Base-by-base conservation (phyloP, 2,329 filamentous ascomycete genomes). In the Diaporthe vaccinii region DNA sequence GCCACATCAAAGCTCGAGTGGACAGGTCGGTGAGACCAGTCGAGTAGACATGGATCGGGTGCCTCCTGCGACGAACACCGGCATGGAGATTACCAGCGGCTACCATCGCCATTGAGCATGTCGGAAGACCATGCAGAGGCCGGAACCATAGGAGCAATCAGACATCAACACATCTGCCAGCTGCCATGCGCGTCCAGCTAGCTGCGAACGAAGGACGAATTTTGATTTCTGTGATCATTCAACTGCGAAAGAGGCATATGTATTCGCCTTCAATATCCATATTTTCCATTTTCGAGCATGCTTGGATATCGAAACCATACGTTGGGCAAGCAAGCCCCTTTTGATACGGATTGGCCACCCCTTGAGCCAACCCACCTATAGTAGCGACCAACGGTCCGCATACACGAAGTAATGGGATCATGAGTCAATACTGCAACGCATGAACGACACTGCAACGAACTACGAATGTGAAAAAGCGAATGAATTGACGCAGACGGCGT, bases 1-100 rank as follows among this genome's bases (percentile, higher is more conserved):
- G 84, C 74, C 85, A 88, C 75, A 87, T 89, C 84, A 86, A 86
- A 62, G 83, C 82, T 3, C 84, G 89, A 62, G 89, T 89, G 4
- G 88, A 90, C 78, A 89, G 86, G 78, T 91, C 89, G 0, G 81
- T 89, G 28, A 62, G 86, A 61, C 82, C 84, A 22, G 82, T 81
- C 77, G 84, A 86, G 77, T 86, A 78, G 81, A 44, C 7, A 8
- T n/a, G 22, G 34, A 39, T 17, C 12, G n/a, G 9, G 5, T 20
- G 6, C 10, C 34, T 34, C 22, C 46, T 53, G 25, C 20, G 14
- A 12, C n/a, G 31, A 55, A 28, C 15, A 41, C 34, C 6, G 15
- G 25, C 4, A 49, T 17, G 8, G 31, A 51, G 20, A 22, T 22
- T 17, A 53, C 25, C 10, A 22, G 15, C 14, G 31, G 22, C 22